Evolutionary conservation across 2,329 filamentous ascomycete species (phyloP), one percentile per base, ranked within the genome.

Genomic region (Pseudogymnoascus verrucosus): DNA sequence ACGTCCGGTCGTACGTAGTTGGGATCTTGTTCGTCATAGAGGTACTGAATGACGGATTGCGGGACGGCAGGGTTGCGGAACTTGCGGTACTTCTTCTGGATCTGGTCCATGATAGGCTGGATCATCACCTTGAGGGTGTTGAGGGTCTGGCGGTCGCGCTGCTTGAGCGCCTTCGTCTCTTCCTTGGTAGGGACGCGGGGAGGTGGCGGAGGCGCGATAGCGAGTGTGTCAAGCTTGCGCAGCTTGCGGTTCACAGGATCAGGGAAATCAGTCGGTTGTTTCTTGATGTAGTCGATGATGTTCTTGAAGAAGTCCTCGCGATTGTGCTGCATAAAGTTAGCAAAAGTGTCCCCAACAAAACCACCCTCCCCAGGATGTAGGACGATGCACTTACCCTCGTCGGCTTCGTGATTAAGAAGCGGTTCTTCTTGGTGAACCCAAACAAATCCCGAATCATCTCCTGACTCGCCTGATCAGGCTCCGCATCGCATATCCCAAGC

Each of bases 41-140:
- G 80, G 73, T 98, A 96, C 19, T 86, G 82, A 65, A 96, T 91
- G 67, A 87, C 83, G 10, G 77, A 75, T 61, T 90, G 87, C 1
- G 90, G 85, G 65, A 99, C 88, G 44, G 91, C 85, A 1, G 91
- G 88, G 63, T 87, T 86, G 65, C 92, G 84, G 77, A 98, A 98
- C 69, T 91, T 91, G 73, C 89, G 90, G 77, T 96, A 96, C 73
- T 89, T 92, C 66, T 83, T 82, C 74, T 96, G 95, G 73, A 99
- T 91, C 76, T 97, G 91, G 69, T 99, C 93, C 92, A 99, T 97
- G 69, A 98, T 91, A 1, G 91, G 91, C 75, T 97, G 93, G 63
- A 99, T 86, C 62, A 89, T 81, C 40, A 96, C 87, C 78, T 98
- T 99, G 68, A 99, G 79, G 64, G 89, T 79, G 73, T 98, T 97